phyloP scores from a whole-genome alignment of 441 rosid genomes.

The Kokia cookei region DNA sequence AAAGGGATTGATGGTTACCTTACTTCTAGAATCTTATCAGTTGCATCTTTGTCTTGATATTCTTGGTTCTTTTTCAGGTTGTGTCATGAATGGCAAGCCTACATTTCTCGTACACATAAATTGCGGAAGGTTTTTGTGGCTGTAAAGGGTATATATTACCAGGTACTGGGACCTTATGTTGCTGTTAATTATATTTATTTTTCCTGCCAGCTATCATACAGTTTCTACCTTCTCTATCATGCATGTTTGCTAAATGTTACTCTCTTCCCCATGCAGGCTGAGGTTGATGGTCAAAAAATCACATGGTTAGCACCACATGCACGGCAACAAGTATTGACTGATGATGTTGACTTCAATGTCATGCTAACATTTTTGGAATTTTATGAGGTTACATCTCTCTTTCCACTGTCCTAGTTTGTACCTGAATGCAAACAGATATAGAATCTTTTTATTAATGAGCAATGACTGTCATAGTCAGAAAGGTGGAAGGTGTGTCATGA shows the following conservation, averaged over 20 bases:
- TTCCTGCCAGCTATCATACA: neutral
- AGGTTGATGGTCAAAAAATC: conserved; percentile 88
- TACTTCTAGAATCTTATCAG: neutral
- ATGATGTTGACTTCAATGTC: conserved; percentile 79
- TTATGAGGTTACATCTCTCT: conserved; percentile 54
- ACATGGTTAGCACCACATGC: conserved; percentile 93
- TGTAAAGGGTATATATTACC: conserved; percentile 93
- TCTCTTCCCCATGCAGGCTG: conserved; percentile 48
- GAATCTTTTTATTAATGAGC: neutral
- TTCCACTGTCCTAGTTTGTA: neutral
- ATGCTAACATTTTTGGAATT: conserved; percentile 86
- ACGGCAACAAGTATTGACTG: conserved; percentile 84
- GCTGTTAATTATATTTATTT: neutral
- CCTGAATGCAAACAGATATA: neutral
- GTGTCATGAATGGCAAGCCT: conserved; percentile 98
- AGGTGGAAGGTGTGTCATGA: neutral
- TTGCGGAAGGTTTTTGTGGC: conserved; percentile 80
- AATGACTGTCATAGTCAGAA: neutral
- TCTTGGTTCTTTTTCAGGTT: conserved; percentile 38
- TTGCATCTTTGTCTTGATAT: neutral
- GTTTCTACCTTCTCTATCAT: neutral
- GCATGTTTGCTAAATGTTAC: neutral
- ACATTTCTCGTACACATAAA: conserved; percentile 67
- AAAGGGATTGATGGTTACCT: neutral
- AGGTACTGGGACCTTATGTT: conserved; percentile 36